phyloP scores from a whole-genome alignment of 495 filamentous ascomycete genomes.

The Daldinia grandis region DNA sequence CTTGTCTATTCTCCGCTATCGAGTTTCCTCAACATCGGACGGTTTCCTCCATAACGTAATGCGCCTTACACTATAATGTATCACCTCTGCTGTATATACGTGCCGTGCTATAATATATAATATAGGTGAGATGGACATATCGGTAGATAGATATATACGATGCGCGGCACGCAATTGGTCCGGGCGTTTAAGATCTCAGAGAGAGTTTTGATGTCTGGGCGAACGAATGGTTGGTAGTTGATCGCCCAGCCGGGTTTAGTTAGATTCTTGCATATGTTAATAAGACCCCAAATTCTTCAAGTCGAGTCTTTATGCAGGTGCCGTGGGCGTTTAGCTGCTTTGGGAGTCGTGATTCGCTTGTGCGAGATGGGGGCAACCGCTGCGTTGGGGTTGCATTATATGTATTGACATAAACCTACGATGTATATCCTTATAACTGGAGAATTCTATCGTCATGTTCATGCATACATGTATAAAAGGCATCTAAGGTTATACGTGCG shows the following conservation, averaged over 20 bases:
- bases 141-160: too few species aligned
- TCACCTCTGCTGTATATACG: neutral
- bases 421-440: slow-evolving; percentile 7
- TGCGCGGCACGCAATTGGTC: slow-evolving; percentile 2
- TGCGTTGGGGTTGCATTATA: slow-evolving; percentile 8
- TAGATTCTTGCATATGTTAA: slow-evolving; percentile 7
- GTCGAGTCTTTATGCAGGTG: slow-evolving; percentile 21
- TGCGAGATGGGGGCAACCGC: slow-evolving; percentile 12
- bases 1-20: neutral
- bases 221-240: slow-evolving; percentile 11
- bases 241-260: slow-evolving; percentile 8
- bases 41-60: neutral
- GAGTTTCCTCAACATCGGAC: slow-evolving; percentile 6
- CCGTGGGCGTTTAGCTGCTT: slow-evolving; percentile 12
- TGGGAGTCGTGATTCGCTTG: slow-evolving; percentile 19
- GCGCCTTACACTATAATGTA: neutral
- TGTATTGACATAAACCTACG: neutral
- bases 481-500: neutral
- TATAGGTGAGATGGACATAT: neutral
- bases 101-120: neutral
- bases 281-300: slow-evolving; percentile 13
- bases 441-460: slow-evolving; percentile 34
- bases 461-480: slow-evolving; percentile 17
- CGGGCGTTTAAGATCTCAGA: slow-evolving; percentile 22
- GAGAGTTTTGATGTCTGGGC: neutral